phyloP scores from a whole-genome alignment of 345 rosid species.

The Aquilaria sinensis region DNA sequence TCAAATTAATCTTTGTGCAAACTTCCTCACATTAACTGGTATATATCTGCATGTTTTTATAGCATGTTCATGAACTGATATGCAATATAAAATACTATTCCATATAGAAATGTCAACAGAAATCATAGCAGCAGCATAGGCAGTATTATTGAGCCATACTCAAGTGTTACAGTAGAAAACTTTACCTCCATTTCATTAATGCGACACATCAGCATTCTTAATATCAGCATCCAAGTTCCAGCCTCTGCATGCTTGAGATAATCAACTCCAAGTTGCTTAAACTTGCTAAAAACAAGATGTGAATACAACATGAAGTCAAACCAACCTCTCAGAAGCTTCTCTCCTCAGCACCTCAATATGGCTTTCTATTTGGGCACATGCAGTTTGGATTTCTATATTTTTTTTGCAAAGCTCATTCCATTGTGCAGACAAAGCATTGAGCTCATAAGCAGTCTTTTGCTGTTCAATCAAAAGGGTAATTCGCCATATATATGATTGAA shows the following conservation, averaged over 20 bases:
- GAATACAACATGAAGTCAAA: conserved; percentile 5
- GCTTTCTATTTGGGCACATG: conserved; percentile 58
- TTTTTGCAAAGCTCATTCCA: conserved; percentile 90
- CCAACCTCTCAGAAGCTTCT: conserved; percentile 76
- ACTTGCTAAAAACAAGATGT: conserved; percentile 3
- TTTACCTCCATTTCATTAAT: conserved; percentile 22
- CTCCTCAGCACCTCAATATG: conserved; percentile 51
- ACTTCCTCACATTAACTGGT: too few species aligned
- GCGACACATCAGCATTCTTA: conserved; percentile 43
- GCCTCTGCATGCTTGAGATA: conserved; percentile 37
- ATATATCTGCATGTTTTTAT: too few species aligned
- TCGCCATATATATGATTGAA: conserved; percentile 13
- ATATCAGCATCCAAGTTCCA: conserved; percentile 67
- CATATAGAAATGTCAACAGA: too few species aligned
- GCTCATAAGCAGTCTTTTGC: conserved; percentile 93
- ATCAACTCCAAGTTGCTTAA: conserved; percentile 17
- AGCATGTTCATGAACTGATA: too few species aligned
- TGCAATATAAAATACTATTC: too few species aligned
- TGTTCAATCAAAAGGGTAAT: conserved; percentile 21
- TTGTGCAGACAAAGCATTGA: conserved; percentile 74
- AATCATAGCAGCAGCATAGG: too few species aligned
- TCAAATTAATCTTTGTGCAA: too few species aligned
- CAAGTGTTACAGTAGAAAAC: neutral
- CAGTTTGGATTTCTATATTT: conserved; percentile 79
- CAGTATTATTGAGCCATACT: too few species aligned